A percentile compares a stretch with the other conserved stretches of the same genome.
Evolutionary conservation across 2,329 filamentous ascomycete species (phyloP).

Genomic region (Dactylellina parvicollis): DNA sequence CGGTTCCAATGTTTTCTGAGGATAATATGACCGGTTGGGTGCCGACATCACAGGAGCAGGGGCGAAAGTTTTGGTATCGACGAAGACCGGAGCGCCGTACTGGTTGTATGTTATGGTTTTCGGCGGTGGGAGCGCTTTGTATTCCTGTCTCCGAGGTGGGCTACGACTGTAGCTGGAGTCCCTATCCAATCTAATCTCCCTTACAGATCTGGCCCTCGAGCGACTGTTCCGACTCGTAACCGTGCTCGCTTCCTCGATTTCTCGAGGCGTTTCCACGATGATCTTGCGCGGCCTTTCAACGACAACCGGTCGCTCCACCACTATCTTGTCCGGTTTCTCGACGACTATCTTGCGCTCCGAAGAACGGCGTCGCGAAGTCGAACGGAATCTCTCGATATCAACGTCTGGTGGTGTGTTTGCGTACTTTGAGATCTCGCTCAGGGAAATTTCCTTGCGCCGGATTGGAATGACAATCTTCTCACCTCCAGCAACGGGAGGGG

Average conservation of each 20-base stretch:
- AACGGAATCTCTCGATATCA: conserved; percentile 29
- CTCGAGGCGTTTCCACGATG: conserved; percentile 26
- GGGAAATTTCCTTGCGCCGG: conserved; percentile 41
- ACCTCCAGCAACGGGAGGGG: conserved; percentile 5
- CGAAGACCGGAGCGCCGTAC: conserved; percentile 39
- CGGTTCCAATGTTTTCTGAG: conserved; percentile 18
- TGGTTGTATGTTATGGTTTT: conserved; percentile 43
- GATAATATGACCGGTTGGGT: conserved; percentile 25
- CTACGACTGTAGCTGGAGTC: conserved; percentile 12
- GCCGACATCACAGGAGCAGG: conserved; percentile 31
- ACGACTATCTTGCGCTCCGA: conserved; percentile 1
- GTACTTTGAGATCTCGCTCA: conserved; percentile 29
- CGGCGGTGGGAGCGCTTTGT: conserved; percentile 35
- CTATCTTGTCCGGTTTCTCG: conserved; percentile 8
- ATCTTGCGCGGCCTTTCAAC: conserved; percentile 25
- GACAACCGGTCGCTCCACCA: conserved; percentile 18
- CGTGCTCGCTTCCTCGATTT: conserved; percentile 41
- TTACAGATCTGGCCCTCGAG: conserved; percentile 23
- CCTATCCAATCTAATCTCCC: conserved; percentile 20
- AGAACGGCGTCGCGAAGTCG: not conserved
- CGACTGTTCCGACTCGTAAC: conserved; percentile 22
- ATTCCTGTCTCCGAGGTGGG: conserved; percentile 16
- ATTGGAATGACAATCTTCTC: conserved; percentile 48
- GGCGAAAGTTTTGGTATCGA: conserved; percentile 43
- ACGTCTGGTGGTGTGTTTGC: conserved; percentile 38